Conservation (phyloP, 768 basidiomycete species). For the Naganishia randhawae region DNA sequence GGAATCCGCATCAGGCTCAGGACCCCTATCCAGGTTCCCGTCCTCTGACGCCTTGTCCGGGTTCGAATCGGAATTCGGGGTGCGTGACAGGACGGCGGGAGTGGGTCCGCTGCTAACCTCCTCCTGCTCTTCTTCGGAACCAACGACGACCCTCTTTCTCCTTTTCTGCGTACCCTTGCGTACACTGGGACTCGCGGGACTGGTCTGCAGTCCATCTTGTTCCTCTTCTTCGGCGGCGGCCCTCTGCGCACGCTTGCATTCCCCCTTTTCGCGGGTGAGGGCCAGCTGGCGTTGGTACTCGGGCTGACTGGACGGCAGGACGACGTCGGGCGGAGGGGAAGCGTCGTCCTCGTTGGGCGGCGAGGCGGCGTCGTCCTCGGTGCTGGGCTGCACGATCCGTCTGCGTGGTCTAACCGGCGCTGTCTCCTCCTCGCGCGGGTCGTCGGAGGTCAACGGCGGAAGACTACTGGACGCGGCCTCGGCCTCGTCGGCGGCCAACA, state of each 20-base stretch:
- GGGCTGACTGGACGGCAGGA: constrained; percentile 1
- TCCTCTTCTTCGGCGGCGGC: neutral
- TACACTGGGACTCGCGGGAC: constrained; percentile 5
- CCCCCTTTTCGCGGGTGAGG: neutral
- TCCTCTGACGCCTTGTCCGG: too few species aligned
- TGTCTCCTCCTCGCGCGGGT: constrained; percentile 10
- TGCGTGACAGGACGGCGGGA: too few species aligned
- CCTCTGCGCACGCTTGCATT: neutral
- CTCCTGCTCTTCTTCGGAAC: neutral
- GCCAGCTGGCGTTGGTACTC: constrained; percentile 9
- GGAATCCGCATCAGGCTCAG: too few species aligned
- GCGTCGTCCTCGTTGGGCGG: neutral
- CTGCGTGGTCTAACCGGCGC: neutral
- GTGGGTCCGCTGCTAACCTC: too few species aligned
- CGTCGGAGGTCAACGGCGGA: constrained; percentile 4
- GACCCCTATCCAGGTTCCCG: too few species aligned
- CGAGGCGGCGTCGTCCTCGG: neutral
- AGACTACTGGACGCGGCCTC: constrained; percentile 4
- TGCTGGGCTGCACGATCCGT: neutral
- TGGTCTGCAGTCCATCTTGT: constrained; percentile 8
- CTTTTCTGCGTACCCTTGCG: neutral
- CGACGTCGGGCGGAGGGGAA: neutral
- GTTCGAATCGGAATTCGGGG: too few species aligned
- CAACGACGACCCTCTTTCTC: neutral
- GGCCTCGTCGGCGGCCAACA: neutral